phyloP scores from a whole-genome alignment of 2,329 filamentous ascomycete species.

The Ceratocystis cubensis region DNA sequence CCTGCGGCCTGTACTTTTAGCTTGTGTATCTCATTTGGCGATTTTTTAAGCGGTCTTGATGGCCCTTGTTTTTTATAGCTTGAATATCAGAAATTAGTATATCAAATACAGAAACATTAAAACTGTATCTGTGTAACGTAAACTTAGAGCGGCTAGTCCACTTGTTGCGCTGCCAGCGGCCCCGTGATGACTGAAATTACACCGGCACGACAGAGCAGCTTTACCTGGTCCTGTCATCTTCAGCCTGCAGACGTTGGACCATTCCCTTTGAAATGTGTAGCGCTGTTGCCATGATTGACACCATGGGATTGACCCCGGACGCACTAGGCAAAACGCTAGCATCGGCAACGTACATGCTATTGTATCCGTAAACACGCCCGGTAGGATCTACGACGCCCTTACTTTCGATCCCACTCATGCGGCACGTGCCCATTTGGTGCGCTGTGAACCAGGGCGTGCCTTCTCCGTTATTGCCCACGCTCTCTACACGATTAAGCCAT shows the following conservation, averaged over 20 bases:
- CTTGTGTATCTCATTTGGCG: not conserved
- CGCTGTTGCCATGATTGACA: slow-evolving; percentile 59
- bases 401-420: slow-evolving; percentile 48
- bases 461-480: slow-evolving; percentile 39
- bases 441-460: slow-evolving; percentile 51
- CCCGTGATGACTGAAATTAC: not conserved
- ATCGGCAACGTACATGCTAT: slow-evolving; percentile 58
- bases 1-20: not conserved
- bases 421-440: slow-evolving; percentile 69
- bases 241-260: slow-evolving; percentile 23
- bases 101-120: not conserved
- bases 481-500: slow-evolving; percentile 45
- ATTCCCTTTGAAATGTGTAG: slow-evolving; percentile 51
- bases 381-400: slow-evolving; percentile 46
- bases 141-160: not conserved
- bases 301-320: slow-evolving; percentile 72
- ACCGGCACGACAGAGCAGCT: not conserved
- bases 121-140: not conserved
- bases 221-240: not conserved
- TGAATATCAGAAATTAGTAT: slow-evolving; percentile 4
- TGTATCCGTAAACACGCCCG: slow-evolving; percentile 52
- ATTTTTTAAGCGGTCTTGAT: not conserved
- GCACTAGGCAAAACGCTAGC: slow-evolving; percentile 64
- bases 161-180: not conserved
- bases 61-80: slow-evolving; percentile 4